phyloP scores from a whole-genome alignment of 2,329 filamentous ascomycete species.

The Zarea fungicola region DNA sequence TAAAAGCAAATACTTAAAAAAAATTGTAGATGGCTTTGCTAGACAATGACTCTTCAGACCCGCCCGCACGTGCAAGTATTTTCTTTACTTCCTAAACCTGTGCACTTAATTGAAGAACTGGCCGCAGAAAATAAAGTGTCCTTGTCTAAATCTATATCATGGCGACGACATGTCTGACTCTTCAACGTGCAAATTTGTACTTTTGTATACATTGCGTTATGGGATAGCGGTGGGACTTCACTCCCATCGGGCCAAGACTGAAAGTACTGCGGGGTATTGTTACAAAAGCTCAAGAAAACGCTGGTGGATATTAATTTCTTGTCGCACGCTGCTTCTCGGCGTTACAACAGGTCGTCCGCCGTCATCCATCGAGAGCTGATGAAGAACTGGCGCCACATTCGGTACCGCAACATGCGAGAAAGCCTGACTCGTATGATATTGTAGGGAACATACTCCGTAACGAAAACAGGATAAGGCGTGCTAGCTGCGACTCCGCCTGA shows the following conservation, averaged over 20 bases:
- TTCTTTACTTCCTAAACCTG: too few relatives aligned
- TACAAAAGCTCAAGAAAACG: too few relatives aligned
- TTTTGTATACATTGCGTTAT: background rate
- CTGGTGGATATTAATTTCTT: too few relatives aligned
- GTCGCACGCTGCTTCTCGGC: constrained; percentile 4
- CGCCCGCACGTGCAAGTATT: background rate
- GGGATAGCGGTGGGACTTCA: background rate
- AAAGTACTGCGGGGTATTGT: background rate
- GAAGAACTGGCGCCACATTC: constrained; percentile 1
- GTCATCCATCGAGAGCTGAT: background rate
- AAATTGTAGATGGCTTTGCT: too few relatives aligned
- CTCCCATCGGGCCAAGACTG: too few relatives aligned
- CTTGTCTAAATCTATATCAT: too few relatives aligned
- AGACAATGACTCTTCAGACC: constrained; percentile 3
- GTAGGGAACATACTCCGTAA: background rate
- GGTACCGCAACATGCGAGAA: constrained; percentile 4
- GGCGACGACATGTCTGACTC: too few relatives aligned
- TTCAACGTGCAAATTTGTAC: background rate
- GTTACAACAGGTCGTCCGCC: background rate
- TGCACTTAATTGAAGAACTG: too few relatives aligned
- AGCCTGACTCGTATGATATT: background rate
- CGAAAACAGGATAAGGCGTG: background rate
- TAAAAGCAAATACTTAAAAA: too few relatives aligned
- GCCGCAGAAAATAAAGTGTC: too few relatives aligned
- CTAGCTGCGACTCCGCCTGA: background rate